Conservation (phyloP, 2,329 filamentous ascomycete species). For the Aspergillus aculeatinus region DNA sequence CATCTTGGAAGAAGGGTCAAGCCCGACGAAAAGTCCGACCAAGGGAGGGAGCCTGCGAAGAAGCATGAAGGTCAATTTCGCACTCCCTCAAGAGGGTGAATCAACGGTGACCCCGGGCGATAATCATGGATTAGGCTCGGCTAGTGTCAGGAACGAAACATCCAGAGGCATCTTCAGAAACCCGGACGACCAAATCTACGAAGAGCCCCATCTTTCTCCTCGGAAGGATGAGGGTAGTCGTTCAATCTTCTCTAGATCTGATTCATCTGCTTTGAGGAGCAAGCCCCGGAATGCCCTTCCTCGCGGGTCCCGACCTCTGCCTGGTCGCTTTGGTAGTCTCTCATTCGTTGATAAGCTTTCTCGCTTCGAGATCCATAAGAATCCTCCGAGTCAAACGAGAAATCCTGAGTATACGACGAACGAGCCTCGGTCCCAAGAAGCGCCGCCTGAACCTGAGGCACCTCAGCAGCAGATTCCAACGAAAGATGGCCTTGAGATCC, state of each 20-base stretch:
- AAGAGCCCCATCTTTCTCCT: conserved; percentile 67
- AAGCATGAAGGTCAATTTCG: conserved; percentile 43
- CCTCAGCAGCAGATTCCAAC: conserved; percentile 53
- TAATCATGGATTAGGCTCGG: conserved; percentile 24
- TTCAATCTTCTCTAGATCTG: conserved; percentile 31
- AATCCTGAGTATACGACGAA: conserved; percentile 80
- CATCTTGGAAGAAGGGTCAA: conserved; percentile 8
- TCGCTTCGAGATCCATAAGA: conserved; percentile 75
- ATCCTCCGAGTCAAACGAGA: conserved; percentile 77
- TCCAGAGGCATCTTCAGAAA: conserved; percentile 57
- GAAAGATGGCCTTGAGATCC: conserved; percentile 79
- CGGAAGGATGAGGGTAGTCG: conserved; percentile 23
- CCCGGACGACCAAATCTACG: conserved; percentile 70
- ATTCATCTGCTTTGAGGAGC: conserved; percentile 52
- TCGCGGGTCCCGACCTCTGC: conserved; percentile 43
- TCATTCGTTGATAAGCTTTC: conserved; percentile 48
- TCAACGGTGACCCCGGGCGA: conserved; percentile 16
- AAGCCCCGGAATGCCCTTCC: conserved; percentile 65
- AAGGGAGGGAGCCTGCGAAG: conserved; percentile 32
- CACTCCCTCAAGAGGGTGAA: conserved; percentile 32
- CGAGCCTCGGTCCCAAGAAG: conserved; percentile 38
- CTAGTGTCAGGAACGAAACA: conserved; percentile 39
- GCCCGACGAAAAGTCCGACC: conserved; percentile 21
- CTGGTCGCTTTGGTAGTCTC: conserved; percentile 45
- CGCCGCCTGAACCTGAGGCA: conserved; percentile 21